Evolutionary conservation across 352 stramenopile species (phyloP), one percentile per base, ranked within the genome.

Genomic region (Globisporangium rhizosaccharum): DNA sequence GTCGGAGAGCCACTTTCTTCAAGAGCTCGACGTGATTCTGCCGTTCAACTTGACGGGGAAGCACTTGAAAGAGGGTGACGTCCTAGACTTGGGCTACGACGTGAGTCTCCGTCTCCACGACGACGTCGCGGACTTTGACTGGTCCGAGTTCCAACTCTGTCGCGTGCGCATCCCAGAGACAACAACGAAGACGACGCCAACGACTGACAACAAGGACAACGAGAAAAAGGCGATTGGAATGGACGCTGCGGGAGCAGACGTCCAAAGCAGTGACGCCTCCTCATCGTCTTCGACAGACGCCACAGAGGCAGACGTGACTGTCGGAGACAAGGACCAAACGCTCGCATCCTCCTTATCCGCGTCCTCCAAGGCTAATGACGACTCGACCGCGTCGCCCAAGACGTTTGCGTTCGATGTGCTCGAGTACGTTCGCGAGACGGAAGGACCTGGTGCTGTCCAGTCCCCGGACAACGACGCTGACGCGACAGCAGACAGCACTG

Each of bases 21-120:
- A 65, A 30, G 59, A 59, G 45, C 51, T 91, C 33, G 71, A 88
- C 41, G 64, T 91, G 23, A 72, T 89, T 30, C 51, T 91, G 49
- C 81, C 81, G 3, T 86, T 91, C 55, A 87, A 91, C 56, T 45
- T 86, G 46, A 89, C 81, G 6, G 77, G 73, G 8, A 91, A 89
- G 62, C 73, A 88, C 41, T 53, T 88, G 25, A 62, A 65, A 6
- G 60, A 69, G 20, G 77, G 77, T 9, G 77, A 89, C 25, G 51
- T 81, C 53, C 45, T 91, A 14, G 66, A 72, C 30, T 70, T 91
- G 20, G 81, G 70, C 25, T 76, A 76, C 56, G 70, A 87, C 20
- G 61, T 78, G 42, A 65, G 65, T 11, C 50, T 88, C 15, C 73
- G 79, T 0, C 57, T 91, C 10, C 79, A 89, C 30, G 79, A 80